A percentile compares a stretch with the other conserved stretches of the same genome.
phyloP scores from a whole-genome alignment of 169 alveolate species.

The Prorocentrum cordatum region DNA sequence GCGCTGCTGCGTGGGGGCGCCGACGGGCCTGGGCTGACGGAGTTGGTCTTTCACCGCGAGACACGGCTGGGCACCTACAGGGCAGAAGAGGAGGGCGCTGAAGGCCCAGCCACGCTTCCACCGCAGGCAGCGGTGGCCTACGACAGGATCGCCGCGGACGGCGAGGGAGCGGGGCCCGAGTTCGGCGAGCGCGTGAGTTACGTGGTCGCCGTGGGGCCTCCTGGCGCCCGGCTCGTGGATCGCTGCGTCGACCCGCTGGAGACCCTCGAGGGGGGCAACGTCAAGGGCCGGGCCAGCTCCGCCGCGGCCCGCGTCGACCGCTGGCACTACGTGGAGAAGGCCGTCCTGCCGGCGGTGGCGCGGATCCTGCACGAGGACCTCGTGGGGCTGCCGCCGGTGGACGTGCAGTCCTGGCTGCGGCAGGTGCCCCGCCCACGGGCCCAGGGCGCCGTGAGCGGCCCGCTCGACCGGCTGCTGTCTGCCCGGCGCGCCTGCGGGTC shows the following conservation, averaged over 20 bases:
- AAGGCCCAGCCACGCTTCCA: no score
- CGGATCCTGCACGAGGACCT: neutral
- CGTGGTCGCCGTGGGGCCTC: conserved; percentile 47
- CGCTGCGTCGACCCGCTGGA: conserved; percentile 5
- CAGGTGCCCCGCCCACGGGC: neutral
- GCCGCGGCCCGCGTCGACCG: neutral
- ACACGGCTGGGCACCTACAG: conserved; percentile 60
- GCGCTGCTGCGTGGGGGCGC: neutral
- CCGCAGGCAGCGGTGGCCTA: conserved; percentile 52
- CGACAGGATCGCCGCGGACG: conserved; percentile 26
- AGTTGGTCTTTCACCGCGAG: conserved; percentile 40
- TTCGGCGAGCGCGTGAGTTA: conserved; percentile 43
- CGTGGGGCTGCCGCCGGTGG: neutral
- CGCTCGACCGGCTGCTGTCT: no score
- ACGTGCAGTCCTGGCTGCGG: neutral
- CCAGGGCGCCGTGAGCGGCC: no score
- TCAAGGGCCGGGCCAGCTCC: neutral
- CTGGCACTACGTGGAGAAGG: neutral
- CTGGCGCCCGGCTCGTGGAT: conserved; percentile 46
- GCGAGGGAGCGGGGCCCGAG: conserved; percentile 24
- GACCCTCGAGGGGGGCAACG: no score
- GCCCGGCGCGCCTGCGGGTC: no score
- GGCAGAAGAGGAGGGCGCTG: no score
- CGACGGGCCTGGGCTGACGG: neutral
- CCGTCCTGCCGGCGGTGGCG: neutral